Evolutionary conservation across 2,329 filamentous ascomycete species (phyloP), one percentile per base, ranked within the genome.

Genomic region (Hypoxylon sp.): DNA sequence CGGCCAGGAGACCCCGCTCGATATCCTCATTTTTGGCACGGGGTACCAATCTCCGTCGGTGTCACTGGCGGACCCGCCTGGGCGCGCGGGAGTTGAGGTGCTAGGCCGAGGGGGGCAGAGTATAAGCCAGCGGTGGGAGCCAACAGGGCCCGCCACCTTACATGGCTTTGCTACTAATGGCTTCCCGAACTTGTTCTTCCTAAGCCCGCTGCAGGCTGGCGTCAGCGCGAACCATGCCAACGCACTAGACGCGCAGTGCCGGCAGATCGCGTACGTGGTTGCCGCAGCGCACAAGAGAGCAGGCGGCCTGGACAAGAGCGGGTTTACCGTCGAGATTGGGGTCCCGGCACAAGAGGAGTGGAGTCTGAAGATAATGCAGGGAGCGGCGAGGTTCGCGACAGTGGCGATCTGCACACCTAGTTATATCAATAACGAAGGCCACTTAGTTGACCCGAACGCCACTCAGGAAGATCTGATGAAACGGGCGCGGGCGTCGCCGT

Each of bases 121-220:
- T 10, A 56, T 76, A 6, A 52, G 71, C 5, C 70, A 75, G 44
- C 74, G 75, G 37, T 72, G 75, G 78, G 32, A 62, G 2, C 35
- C 42, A 1, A 63, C 80, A 0, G 85, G 84, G 0, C 73, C 84
- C 0, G 72, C 78, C 0, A 89, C 87, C 0, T 78, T 89, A 0
- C 87, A 89, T 74, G 87, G 86, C 8, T 75, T 84, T 5, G 75
- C 80, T 4, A 82, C 79, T 0, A 77, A 78, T 67, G 81, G 80
- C 0, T 89, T 89, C 65, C 87, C 87, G 1, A 89, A 89, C 69
- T 71, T 88, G 51, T 85, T 87, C 80, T 82, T 84, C 71, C 73
- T 81, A 0, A 82, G 82, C 11, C 72, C 80, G 0, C 61, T 75
- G n/a, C 86, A 88, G 75, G 72, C 77, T 0, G 81, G 76, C 37